These are phyloP conservation scores for Pulveroboletus sp. DNA, from an alignment of 768 basidiomycete genomes.

Conservation along the genomic window DNA sequence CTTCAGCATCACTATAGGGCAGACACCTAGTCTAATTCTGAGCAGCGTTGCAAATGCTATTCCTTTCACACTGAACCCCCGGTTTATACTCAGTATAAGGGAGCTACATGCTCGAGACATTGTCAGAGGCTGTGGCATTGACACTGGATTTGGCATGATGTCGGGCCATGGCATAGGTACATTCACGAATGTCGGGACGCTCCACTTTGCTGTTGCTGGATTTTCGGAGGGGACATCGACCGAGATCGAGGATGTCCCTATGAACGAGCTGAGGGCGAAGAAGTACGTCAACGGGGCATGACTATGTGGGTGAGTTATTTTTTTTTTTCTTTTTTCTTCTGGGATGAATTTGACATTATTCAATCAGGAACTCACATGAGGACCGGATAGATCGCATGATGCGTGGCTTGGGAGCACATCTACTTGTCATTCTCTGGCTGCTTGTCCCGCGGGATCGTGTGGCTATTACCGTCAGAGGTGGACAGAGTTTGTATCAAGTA, in stretches of 20 bases:
- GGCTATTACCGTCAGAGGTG: no score
- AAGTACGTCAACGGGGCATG: no score
- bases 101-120: neutral
- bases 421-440: no score
- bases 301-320: neutral
- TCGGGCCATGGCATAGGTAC: neutral
- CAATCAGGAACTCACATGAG: neutral
- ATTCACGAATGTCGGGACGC: neutral
- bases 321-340: no score
- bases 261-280: neutral
- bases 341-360: no score
- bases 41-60: neutral
- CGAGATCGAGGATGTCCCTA: neutral
- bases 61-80: neutral
- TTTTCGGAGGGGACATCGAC: neutral
- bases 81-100: slow-evolving; percentile 6
- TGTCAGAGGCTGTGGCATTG: neutral
- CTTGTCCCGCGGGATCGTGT: no score
- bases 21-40: neutral
- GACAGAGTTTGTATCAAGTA: no score
- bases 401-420: no score
- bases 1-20: neutral
- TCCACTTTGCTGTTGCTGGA: neutral
- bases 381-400: no score
- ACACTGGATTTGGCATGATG: slow-evolving; percentile 5